Conservation (phyloP, 306 rosid genomes). For the Clitoria ternatea region DNA sequence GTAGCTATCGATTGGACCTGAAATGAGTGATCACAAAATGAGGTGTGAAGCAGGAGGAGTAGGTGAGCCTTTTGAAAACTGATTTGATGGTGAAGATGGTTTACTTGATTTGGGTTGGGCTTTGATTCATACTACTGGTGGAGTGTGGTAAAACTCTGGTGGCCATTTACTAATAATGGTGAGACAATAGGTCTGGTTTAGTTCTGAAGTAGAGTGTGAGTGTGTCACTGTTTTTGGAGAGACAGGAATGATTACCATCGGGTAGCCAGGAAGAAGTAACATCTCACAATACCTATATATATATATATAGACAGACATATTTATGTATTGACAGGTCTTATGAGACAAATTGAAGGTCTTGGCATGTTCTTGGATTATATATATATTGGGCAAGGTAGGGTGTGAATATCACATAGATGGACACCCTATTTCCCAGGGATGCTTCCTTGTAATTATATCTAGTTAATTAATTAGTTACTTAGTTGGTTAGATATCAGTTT, state of each 20-base stretch:
- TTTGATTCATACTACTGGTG: neutral
- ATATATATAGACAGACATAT: too few relatives aligned
- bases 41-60: constrained; percentile 33
- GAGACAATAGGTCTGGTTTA: constrained; percentile 23
- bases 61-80: constrained; percentile 43
- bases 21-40: constrained; percentile 24
- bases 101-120: constrained; percentile 11
- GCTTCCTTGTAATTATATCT: too few relatives aligned
- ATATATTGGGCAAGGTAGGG: too few relatives aligned
- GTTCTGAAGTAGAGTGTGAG: neutral
- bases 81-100: constrained; percentile 35
- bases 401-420: too few relatives aligned
- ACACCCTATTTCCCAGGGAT: too few relatives aligned
- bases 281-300: neutral
- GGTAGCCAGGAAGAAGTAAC: neutral
- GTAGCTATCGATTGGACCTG: constrained; percentile 24
- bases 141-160: constrained; percentile 19
- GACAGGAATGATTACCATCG: neutral
- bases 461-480: too few relatives aligned
- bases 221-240: neutral
- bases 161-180: constrained; percentile 23
- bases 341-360: too few relatives aligned
- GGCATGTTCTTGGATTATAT: too few relatives aligned
- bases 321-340: too few relatives aligned
- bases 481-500: too few relatives aligned